A percentile compares a stretch with the other conserved stretches of the same genome.
Conservation (phyloP, 345 rosid species). For the Xanthoceras sorbifolium region DNA sequence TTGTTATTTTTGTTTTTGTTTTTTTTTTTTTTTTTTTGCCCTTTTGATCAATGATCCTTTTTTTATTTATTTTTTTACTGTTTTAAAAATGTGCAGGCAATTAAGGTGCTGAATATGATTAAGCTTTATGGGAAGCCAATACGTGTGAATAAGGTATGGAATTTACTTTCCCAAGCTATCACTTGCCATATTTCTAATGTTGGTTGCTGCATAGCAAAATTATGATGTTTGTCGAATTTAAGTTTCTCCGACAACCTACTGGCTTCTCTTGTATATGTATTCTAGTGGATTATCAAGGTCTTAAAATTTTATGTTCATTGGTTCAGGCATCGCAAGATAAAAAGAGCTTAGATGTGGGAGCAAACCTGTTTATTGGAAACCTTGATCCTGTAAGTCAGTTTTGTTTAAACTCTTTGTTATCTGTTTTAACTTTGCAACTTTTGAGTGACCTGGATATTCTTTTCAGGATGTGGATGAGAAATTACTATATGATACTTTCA, state of each 20-base stretch:
- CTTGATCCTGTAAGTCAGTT: slow-evolving; percentile 84
- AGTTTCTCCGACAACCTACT: not conserved
- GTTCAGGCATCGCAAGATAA: slow-evolving; percentile 96
- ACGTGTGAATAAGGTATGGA: slow-evolving; percentile 86
- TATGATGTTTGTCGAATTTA: not conserved
- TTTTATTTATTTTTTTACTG: not conserved
- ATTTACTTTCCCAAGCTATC: not conserved
- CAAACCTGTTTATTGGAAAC: slow-evolving; percentile 95
- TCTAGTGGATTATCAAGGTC: slow-evolving; percentile 2
- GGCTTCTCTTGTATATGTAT: slow-evolving; percentile 2
- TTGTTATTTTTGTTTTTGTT: no score
- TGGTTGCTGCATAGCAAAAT: not conserved
- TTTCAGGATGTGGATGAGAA: slow-evolving; percentile 98
- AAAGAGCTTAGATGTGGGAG: slow-evolving; percentile 97
- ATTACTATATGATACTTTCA: slow-evolving; percentile 92
- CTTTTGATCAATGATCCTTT: not conserved
- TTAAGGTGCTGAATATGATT: slow-evolving; percentile 97
- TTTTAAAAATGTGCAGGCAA: slow-evolving; percentile 53
- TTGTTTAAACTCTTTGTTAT: not conserved
- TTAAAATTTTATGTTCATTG: slow-evolving; percentile 8
- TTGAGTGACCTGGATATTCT: slow-evolving; percentile 14
- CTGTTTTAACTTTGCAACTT: slow-evolving; percentile 18
- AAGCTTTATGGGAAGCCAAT: slow-evolving; percentile 95
- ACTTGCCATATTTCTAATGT: not conserved
- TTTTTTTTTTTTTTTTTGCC: no score